phyloP scores from a whole-genome alignment of 176 grass and related monocot genomes.

The Triticum aestivum region DNA sequence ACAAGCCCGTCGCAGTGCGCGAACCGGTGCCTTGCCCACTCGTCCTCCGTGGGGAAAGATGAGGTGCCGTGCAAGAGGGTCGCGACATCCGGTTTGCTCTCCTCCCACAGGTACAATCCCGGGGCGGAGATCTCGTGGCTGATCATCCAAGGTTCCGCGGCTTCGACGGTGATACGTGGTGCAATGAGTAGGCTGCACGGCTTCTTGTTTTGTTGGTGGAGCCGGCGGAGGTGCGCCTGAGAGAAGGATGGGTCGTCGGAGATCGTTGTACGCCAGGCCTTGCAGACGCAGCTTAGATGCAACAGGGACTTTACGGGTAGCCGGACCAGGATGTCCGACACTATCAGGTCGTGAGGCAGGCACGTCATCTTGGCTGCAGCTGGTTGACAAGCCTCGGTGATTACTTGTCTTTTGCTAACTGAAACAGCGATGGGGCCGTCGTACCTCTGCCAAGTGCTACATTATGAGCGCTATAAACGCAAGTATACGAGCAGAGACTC shows the following conservation, averaged over 20 bases:
- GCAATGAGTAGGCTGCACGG: neutral
- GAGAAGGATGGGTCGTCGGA: neutral
- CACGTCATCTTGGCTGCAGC: neutral
- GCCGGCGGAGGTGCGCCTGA: neutral
- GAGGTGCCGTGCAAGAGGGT: neutral
- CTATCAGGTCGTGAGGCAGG: neutral
- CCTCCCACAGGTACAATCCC: neutral
- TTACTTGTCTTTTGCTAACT: no score
- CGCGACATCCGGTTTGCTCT: neutral
- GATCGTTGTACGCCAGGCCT: slow-evolving; percentile 5
- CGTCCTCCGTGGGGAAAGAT: neutral
- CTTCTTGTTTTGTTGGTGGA: neutral
- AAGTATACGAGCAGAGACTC: no score
- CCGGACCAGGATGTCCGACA: neutral
- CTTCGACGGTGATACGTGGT: neutral
- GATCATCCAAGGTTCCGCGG: neutral
- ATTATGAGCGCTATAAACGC: no score
- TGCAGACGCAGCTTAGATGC: neutral
- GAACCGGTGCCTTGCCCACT: neutral
- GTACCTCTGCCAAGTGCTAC: no score
- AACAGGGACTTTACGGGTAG: neutral
- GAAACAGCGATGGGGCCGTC: no score
- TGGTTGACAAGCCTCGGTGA: no score
- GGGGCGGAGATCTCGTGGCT: neutral
- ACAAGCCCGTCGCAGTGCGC: neutral